Percentiles rank a stretch among this genome's conserved stretches.
These are phyloP conservation scores for Fistulifera pelliculosa DNA, from an alignment of 108 stramenopile species.

Conservation along the genomic window DNA sequence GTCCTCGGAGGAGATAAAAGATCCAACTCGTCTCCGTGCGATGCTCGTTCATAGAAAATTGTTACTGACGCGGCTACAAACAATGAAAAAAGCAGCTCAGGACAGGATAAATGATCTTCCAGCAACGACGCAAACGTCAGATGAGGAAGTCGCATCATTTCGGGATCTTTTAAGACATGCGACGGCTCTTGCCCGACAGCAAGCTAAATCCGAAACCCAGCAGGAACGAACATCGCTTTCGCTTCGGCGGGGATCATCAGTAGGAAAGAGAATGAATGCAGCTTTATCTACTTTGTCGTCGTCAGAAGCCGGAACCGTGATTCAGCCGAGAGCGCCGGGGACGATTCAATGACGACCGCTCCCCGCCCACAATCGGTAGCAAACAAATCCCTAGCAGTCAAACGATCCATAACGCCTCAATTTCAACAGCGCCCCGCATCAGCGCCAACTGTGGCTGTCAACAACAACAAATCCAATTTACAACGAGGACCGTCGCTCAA, in stretches of 20 bases:
- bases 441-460: conserved; percentile 1
- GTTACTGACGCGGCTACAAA: conserved; percentile 21
- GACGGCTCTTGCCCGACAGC: conserved; percentile 19
- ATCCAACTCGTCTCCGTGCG: conserved; percentile 15
- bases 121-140: conserved; percentile 3
- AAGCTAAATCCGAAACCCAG: conserved; percentile 7
- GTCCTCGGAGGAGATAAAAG: neutral
- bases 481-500: neutral
- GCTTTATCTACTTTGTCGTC: conserved; percentile 50
- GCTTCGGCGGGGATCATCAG: conserved; percentile 44
- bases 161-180: conserved; percentile 17
- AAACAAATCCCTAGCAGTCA: neutral
- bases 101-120: neutral
- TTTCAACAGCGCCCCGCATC: neutral
- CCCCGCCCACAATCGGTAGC: neutral
- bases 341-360: neutral
- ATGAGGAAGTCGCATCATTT: conserved; percentile 28
- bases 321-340: neutral
- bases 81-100: conserved; percentile 3
- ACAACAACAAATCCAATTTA: neutral
- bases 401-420: neutral
- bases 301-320: conserved; percentile 3
- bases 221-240: conserved; percentile 37
- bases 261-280: conserved; percentile 68
- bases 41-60: conserved; percentile 25